These are phyloP conservation scores for Rutstroemia sp. DNA, from an alignment of 2,329 filamentous ascomycete genomes.

Conservation along the genomic window DNA sequence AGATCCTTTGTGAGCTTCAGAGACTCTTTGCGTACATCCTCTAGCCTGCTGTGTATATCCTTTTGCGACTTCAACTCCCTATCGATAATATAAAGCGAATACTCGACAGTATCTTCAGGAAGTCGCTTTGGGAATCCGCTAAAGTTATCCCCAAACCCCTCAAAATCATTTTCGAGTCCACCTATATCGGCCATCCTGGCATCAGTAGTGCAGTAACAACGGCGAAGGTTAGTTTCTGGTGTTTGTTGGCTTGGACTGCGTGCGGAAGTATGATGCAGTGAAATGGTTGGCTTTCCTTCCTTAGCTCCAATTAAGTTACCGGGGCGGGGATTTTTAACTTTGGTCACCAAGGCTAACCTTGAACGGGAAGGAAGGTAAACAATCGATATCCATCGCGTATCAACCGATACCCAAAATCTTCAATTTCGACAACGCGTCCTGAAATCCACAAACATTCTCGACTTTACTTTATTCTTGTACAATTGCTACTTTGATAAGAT, in stretches of 20 bases:
- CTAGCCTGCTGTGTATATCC: slow-evolving; percentile 56
- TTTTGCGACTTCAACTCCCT: slow-evolving; percentile 44
- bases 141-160: slow-evolving; percentile 60
- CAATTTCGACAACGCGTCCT: neutral
- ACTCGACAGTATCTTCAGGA: slow-evolving; percentile 81
- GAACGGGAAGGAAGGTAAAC: slow-evolving; percentile 18
- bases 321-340: neutral
- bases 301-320: neutral
- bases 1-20: slow-evolving; percentile 53
- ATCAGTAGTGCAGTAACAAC: neutral
- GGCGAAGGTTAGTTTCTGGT: neutral
- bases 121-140: slow-evolving; percentile 52
- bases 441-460: neutral
- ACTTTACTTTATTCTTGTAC: slow-evolving; percentile 1
- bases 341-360: slow-evolving; percentile 9
- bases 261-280: neutral
- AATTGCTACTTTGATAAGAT: slow-evolving; percentile 1
- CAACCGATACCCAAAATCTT: slow-evolving; percentile 7
- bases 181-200: slow-evolving; percentile 26
- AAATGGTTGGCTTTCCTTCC: neutral
- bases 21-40: slow-evolving; percentile 63
- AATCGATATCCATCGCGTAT: slow-evolving; percentile 20
- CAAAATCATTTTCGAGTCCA: slow-evolving; percentile 45
- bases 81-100: slow-evolving; percentile 68
- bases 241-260: neutral